These are phyloP conservation scores for Rhododendron henanense DNA, from an alignment of 148 eudicot genomes.

Conservation along the genomic window DNA sequence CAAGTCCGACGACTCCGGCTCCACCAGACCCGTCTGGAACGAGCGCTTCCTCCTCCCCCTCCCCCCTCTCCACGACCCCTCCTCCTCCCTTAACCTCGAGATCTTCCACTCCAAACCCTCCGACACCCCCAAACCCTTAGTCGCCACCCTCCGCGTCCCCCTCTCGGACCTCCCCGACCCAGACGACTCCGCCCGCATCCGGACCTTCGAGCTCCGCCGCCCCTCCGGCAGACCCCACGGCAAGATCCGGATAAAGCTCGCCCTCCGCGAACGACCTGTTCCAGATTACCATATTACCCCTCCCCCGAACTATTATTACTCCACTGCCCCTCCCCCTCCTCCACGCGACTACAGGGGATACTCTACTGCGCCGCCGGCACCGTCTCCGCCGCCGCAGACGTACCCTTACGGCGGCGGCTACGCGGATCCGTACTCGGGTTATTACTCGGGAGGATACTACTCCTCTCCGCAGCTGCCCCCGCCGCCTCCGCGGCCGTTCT, in stretches of 20 bases:
- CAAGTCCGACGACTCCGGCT: slow-evolving; percentile 63
- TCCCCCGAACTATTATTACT: slow-evolving; percentile 47
- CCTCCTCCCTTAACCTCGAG: slow-evolving; percentile 31
- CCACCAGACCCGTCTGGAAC: slow-evolving; percentile 83
- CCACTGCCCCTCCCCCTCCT: slow-evolving; percentile 50
- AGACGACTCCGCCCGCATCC: slow-evolving; percentile 23
- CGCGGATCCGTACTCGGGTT: slow-evolving; percentile 28
- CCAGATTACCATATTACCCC: slow-evolving; percentile 48
- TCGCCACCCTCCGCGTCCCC: slow-evolving; percentile 48
- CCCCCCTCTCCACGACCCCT: slow-evolving; percentile 32
- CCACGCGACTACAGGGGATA: slow-evolving; percentile 27
- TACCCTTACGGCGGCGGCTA: slow-evolving; percentile 18
- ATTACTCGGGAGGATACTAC: slow-evolving; percentile 25
- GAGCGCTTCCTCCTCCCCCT: slow-evolving; percentile 59
- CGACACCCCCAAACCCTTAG: slow-evolving; percentile 64
- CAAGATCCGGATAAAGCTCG: slow-evolving; percentile 57
- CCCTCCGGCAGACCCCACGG: slow-evolving; percentile 86
- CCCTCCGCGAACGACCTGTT: slow-evolving; percentile 33
- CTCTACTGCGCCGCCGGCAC: slow-evolving; percentile 22
- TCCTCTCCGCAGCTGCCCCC: slow-evolving; percentile 27
- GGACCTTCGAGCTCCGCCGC: slow-evolving; percentile 45
- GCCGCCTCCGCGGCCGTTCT: slow-evolving; percentile 29
- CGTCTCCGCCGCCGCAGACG: slow-evolving; percentile 21
- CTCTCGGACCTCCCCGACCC: slow-evolving; percentile 42
- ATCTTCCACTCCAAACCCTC: slow-evolving; percentile 76